Conservation (phyloP, 768 basidiomycete species). For the Hypholoma fasciculare region DNA sequence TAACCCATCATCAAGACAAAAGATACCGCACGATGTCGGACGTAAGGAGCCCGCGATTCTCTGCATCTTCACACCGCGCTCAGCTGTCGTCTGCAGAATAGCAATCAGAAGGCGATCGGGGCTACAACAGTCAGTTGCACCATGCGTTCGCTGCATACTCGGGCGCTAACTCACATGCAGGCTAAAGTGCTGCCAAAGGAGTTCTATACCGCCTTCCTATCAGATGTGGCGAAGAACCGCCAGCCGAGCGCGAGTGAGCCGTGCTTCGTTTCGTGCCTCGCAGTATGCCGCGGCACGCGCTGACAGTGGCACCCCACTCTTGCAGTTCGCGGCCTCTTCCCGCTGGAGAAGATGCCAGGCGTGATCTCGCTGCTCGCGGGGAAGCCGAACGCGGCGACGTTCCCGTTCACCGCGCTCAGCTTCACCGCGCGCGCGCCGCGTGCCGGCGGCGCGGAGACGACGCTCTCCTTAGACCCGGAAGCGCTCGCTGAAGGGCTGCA, state of each 20-base stretch:
- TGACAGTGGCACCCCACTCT: background rate
- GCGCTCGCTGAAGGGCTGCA: constrained; percentile 74
- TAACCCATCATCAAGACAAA: too few species aligned
- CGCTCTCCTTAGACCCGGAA: constrained; percentile 52
- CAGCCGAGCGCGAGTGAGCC: constrained; percentile 64
- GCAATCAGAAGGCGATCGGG: too few species aligned
- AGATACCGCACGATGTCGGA: too few species aligned
- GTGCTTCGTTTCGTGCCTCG: background rate
- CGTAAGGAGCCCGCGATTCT: too few species aligned
- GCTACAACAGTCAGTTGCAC: too few species aligned
- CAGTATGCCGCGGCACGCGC: background rate
- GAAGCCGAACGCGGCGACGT: constrained; percentile 88
- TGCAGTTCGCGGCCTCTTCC: constrained; percentile 69
- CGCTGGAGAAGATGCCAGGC: constrained; percentile 76
- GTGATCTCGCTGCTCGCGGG: constrained; percentile 85
- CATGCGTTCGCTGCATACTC: too few species aligned
- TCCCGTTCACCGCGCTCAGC: constrained; percentile 84
- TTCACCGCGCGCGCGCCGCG: constrained; percentile 58
- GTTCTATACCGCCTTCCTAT: constrained; percentile 63
- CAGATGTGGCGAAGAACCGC: constrained; percentile 57
- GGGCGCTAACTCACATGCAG: background rate
- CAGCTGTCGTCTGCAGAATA: too few species aligned
- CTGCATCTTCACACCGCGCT: too few species aligned
- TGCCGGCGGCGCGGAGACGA: constrained; percentile 42
- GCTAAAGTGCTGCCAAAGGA: constrained; percentile 45